A percentile compares a stretch with the other conserved stretches of the same genome.
Conservation (phyloP, 352 stramenopile genomes). For the Globisporangium nagaii region DNA sequence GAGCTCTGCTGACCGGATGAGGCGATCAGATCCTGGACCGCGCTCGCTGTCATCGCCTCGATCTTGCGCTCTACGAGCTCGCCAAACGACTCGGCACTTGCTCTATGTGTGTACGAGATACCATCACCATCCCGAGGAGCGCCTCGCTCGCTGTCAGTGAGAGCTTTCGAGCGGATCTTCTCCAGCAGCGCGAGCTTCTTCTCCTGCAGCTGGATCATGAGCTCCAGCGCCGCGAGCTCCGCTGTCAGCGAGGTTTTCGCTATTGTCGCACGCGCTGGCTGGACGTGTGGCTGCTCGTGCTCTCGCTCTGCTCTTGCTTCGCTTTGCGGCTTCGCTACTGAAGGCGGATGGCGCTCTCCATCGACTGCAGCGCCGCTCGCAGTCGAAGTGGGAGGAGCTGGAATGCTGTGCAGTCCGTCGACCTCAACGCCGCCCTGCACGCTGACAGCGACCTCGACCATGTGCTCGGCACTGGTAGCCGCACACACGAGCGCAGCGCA, state of each 20-base stretch:
- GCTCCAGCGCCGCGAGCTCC: constrained; percentile 26
- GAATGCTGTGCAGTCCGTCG: background rate
- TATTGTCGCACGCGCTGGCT: background rate
- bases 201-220: constrained; percentile 36
- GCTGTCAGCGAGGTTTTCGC: constrained; percentile 15
- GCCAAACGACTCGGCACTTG: background rate
- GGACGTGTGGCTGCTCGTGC: background rate
- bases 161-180: constrained; percentile 14
- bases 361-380: background rate
- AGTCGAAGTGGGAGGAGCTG: too few relatives aligned
- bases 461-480: background rate
- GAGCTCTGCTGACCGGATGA: background rate
- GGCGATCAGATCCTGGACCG: background rate
- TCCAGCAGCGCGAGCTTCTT: constrained; percentile 31
- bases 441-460: constrained; percentile 5
- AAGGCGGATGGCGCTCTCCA: background rate
- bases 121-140: too few relatives aligned
- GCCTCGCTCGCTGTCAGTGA: constrained; percentile 1
- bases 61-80: constrained; percentile 14
- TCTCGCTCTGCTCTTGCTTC: background rate
- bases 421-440: background rate
- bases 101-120: background rate
- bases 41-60: constrained; percentile 6
- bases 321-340: background rate
- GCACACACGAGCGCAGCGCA: background rate